These are phyloP conservation scores for Scalesia atractyloides DNA, from an alignment of 129 eudicot genomes.

Conservation along the genomic window DNA sequence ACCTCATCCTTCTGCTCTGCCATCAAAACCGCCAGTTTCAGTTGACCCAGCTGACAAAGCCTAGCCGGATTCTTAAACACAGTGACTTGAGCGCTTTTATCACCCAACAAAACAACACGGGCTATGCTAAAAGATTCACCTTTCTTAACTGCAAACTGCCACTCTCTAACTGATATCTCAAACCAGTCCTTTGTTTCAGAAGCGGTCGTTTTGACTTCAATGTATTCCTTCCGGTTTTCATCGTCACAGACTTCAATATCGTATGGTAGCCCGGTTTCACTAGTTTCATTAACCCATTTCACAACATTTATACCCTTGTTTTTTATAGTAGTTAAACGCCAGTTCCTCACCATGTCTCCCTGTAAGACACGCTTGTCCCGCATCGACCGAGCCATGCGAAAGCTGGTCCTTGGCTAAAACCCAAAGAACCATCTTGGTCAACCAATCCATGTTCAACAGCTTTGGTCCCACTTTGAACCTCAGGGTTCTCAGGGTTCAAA, in stretches of 20 bases:
- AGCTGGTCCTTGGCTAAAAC: conserved; percentile 38
- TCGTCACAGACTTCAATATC: conserved; percentile 59
- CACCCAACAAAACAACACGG: conserved; percentile 52
- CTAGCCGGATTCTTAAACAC: conserved; percentile 68
- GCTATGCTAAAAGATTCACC: conserved; percentile 84
- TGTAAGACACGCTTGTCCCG: conserved; percentile 50
- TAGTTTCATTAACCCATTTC: conserved; percentile 75
- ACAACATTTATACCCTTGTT: conserved; percentile 39
- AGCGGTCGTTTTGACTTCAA: conserved; percentile 89
- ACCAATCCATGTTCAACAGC: conserved; percentile 13
- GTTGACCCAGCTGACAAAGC: conserved; percentile 65
- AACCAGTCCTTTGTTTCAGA: conserved; percentile 72
- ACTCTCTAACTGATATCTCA: conserved; percentile 65
- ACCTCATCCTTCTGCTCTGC: conserved; percentile 31
- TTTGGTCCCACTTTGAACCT: conserved; percentile 1
- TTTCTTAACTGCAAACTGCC: conserved; percentile 86
- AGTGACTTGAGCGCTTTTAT: conserved; percentile 42
- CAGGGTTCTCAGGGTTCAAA: conserved; percentile 16
- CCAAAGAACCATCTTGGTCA: conserved; percentile 29
- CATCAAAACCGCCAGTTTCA: conserved; percentile 64
- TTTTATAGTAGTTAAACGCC: conserved; percentile 57
- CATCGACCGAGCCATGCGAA: conserved; percentile 27
- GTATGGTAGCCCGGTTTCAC: conserved; percentile 79
- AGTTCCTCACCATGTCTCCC: conserved; percentile 80
- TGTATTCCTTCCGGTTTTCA: conserved; percentile 47